Conservation (phyloP, 1,284 basidiomycete species). For the Vanrija humicola region DNA sequence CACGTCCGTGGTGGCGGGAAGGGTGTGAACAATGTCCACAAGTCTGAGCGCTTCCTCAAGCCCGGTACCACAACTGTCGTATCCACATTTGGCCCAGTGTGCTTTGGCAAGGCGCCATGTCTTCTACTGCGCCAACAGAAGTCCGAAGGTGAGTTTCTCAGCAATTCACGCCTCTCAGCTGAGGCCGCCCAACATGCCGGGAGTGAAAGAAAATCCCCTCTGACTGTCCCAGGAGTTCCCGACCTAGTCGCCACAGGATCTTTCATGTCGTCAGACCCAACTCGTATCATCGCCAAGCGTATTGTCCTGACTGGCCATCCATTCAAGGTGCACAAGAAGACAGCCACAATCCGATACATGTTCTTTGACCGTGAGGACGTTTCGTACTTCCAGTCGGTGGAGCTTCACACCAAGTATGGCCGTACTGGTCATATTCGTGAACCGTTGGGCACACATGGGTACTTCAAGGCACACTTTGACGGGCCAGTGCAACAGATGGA, state of each 20-base stretch:
- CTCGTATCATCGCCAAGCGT: constrained; percentile 86
- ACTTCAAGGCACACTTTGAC: constrained; percentile 97
- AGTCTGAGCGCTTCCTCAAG: constrained; percentile 88
- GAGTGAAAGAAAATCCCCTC: neutral
- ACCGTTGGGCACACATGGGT: constrained; percentile 95
- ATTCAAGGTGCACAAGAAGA: constrained; percentile 96
- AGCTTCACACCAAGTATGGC: constrained; percentile 89
- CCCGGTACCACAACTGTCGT: constrained; percentile 76
- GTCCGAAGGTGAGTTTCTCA: neutral
- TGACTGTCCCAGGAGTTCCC: constrained; percentile 55
- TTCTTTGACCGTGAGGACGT: constrained; percentile 95
- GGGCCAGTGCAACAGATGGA: constrained; percentile 95
- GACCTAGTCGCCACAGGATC: constrained; percentile 86
- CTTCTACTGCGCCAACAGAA: constrained; percentile 54
- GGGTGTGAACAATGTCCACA: constrained; percentile 94
- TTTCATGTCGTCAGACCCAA: constrained; percentile 84
- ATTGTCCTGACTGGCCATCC: constrained; percentile 93
- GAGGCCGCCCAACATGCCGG: neutral
- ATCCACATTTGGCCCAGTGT: constrained; percentile 82
- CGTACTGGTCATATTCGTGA: constrained; percentile 88
- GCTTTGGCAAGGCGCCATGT: constrained; percentile 81
- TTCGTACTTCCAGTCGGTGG: constrained; percentile 87
- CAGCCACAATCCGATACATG: constrained; percentile 96
- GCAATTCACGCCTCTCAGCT: neutral
- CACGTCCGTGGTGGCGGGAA: constrained; percentile 84